Conservation (phyloP, 768 basidiomycete genomes). For the Tulasnella sp. region DNA sequence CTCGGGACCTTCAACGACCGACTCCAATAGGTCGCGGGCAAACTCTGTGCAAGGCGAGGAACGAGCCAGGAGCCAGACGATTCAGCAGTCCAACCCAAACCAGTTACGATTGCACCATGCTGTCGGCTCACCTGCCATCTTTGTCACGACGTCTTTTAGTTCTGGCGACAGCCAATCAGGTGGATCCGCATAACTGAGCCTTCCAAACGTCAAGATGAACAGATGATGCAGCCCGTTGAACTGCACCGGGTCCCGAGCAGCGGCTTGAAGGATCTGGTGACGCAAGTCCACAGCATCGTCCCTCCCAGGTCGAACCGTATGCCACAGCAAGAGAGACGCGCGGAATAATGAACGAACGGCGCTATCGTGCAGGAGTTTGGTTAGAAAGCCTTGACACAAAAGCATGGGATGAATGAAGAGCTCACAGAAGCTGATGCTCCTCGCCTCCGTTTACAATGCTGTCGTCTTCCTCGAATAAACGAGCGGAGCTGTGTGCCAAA, state of each 20-base stretch:
- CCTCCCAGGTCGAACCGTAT: slow-evolving; percentile 50
- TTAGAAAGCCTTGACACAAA: slow-evolving; percentile 25
- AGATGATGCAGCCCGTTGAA: slow-evolving; percentile 63
- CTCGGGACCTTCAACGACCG: slow-evolving; percentile 69
- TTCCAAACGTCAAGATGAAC: slow-evolving; percentile 72
- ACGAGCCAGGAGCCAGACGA: slow-evolving; percentile 21
- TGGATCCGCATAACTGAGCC: slow-evolving; percentile 64
- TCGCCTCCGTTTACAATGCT: slow-evolving; percentile 40
- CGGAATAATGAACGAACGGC: slow-evolving; percentile 50
- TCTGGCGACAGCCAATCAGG: slow-evolving; percentile 54
- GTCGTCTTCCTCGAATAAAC: slow-evolving; percentile 65
- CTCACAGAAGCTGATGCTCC: slow-evolving; percentile 40
- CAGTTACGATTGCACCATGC: neutral
- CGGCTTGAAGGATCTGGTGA: slow-evolving; percentile 53
- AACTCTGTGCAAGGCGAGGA: slow-evolving; percentile 42
- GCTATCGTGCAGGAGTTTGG: slow-evolving; percentile 37
- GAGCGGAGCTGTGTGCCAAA: slow-evolving; percentile 49
- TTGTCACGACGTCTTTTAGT: slow-evolving; percentile 43
- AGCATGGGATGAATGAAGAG: neutral
- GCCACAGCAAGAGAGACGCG: slow-evolving; percentile 56
- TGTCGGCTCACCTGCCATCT: slow-evolving; percentile 46
- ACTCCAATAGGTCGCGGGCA: slow-evolving; percentile 57
- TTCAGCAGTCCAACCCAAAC: neutral
- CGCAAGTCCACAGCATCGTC: slow-evolving; percentile 52
- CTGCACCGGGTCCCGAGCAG: slow-evolving; percentile 40